phyloP scores from a whole-genome alignment of 2,329 filamentous ascomycete genomes.

The Cladosporium sphaerospermum region DNA sequence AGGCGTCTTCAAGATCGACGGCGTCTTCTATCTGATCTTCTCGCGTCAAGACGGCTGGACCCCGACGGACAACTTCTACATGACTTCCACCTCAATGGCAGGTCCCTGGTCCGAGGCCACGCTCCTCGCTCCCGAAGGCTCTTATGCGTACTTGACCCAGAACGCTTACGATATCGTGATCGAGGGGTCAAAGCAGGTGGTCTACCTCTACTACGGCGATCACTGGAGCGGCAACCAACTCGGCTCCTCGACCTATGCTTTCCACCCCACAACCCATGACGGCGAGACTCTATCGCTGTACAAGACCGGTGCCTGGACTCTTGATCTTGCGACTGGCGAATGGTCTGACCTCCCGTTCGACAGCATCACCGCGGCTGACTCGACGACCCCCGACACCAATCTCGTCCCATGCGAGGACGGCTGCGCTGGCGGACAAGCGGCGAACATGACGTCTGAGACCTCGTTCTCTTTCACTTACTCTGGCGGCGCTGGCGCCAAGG shows the following conservation, averaged over 20 bases:
- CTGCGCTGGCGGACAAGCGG: conserved; percentile 17
- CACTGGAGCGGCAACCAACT: conserved; percentile 59
- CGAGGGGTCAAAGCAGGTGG: conserved; percentile 31
- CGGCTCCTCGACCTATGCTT: conserved; percentile 20
- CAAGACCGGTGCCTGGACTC: conserved; percentile 22
- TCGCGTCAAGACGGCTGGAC: conserved; percentile 45
- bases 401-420: conserved; percentile 17
- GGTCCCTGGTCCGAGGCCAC: conserved; percentile 58
- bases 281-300: conserved; percentile 16
- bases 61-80: conserved; percentile 60
- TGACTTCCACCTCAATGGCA: conserved; percentile 50
- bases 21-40: conserved; percentile 60
- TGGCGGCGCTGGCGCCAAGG: conserved; percentile 16
- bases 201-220: conserved; percentile 58
- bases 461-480: conserved; percentile 21
- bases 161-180: conserved; percentile 53
- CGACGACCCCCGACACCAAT: conserved; percentile 14
- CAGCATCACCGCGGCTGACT: conserved; percentile 17
- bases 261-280: conserved; percentile 22
- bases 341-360: conserved; percentile 20
- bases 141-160: conserved; percentile 56
- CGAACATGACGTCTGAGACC: conserved; percentile 16
- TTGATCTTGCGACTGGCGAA: conserved; percentile 20
- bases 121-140: conserved; percentile 52
- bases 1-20: conserved; percentile 55